phyloP scores from a whole-genome alignment of 805 yeast genomes.

The Kluyveromyces lactis region DNA sequence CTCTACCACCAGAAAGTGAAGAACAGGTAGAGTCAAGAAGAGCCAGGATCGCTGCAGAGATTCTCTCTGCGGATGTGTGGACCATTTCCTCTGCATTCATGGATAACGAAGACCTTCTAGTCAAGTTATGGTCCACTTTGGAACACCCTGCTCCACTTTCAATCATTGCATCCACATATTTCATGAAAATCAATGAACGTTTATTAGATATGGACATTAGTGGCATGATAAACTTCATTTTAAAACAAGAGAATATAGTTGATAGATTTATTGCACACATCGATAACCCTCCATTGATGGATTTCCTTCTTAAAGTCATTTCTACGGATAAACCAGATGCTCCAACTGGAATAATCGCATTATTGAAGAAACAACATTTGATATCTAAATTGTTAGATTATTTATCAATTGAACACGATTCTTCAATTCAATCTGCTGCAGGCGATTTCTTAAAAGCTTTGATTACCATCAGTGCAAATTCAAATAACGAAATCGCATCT shows the following conservation, averaged over 20 bases:
- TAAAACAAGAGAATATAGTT: slow-evolving; percentile 62
- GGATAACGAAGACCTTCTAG: slow-evolving; percentile 58
- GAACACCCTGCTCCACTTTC: slow-evolving; percentile 61
- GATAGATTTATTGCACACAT: slow-evolving; percentile 76
- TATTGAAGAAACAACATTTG: slow-evolving; percentile 62
- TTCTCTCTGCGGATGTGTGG: slow-evolving; percentile 89
- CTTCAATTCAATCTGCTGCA: slow-evolving; percentile 83
- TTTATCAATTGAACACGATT: slow-evolving; percentile 56
- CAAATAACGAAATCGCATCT: slow-evolving; percentile 76
- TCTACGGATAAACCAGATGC: slow-evolving; percentile 88
- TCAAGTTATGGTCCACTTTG: slow-evolving; percentile 70
- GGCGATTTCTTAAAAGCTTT: slow-evolving; percentile 93
- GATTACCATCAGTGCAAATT: slow-evolving; percentile 88
- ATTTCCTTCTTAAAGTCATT: slow-evolving; percentile 77
- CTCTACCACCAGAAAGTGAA: slow-evolving; percentile 28
- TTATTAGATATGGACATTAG: slow-evolving; percentile 82
- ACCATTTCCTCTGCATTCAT: slow-evolving; percentile 83
- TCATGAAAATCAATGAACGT: slow-evolving; percentile 87
- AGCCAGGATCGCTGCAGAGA: slow-evolving; percentile 77
- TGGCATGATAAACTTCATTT: slow-evolving; percentile 62
- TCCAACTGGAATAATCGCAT: slow-evolving; percentile 79
- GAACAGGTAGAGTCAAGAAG: slow-evolving; percentile 33
- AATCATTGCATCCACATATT: slow-evolving; percentile 73
- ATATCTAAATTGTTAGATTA: slow-evolving; percentile 66
- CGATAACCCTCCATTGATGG: slow-evolving; percentile 92